Conservation (phyloP, 2,329 filamentous ascomycete species). For the Ceratocystis papillata region DNA sequence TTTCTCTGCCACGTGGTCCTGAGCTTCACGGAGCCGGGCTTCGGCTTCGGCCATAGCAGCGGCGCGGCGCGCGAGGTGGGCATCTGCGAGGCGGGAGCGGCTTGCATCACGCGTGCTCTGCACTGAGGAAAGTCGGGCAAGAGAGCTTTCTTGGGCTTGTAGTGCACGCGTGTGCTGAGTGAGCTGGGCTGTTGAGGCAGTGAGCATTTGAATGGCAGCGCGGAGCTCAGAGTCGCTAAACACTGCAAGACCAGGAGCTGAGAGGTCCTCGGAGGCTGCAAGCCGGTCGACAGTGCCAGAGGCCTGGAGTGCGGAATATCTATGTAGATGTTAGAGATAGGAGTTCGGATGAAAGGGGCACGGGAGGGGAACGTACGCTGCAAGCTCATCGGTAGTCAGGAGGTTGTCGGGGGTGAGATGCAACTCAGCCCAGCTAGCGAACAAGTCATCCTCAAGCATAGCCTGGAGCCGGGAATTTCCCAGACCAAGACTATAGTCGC, state of each 20-base stretch:
- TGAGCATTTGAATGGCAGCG: conserved; percentile 52
- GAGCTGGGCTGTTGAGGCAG: conserved; percentile 53
- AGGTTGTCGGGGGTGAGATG: conserved; percentile 43
- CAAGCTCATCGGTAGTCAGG: conserved; percentile 44
- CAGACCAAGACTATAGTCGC: conserved; percentile 30
- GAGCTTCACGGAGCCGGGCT: background rate
- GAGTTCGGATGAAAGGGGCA: background rate
- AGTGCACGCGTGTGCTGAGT: conserved; percentile 52
- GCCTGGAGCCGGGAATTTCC: conserved; percentile 33
- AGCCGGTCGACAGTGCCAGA: conserved; percentile 41
- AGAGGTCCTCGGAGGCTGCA: conserved; percentile 37
- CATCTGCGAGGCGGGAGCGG: conserved; percentile 47
- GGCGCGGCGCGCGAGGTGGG: conserved; percentile 24
- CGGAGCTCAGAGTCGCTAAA: conserved; percentile 47
- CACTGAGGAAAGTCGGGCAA: no score
- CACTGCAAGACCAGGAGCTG: conserved; percentile 38
- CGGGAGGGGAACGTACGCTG: conserved; percentile 35
- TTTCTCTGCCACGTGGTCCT: background rate
- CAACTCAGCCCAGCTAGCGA: conserved; percentile 39
- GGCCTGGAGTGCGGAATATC: conserved; percentile 41
- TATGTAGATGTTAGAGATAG: conserved; percentile 27
- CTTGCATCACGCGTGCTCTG: conserved; percentile 32
- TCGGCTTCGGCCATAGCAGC: background rate
- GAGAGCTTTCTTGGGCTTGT: conserved; percentile 38
- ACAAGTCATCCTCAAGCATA: conserved; percentile 31